A percentile compares a stretch with the other conserved stretches of the same genome.
Conservation (phyloP, 2,329 filamentous ascomycete genomes). For the Fusarium austroafricanum region DNA sequence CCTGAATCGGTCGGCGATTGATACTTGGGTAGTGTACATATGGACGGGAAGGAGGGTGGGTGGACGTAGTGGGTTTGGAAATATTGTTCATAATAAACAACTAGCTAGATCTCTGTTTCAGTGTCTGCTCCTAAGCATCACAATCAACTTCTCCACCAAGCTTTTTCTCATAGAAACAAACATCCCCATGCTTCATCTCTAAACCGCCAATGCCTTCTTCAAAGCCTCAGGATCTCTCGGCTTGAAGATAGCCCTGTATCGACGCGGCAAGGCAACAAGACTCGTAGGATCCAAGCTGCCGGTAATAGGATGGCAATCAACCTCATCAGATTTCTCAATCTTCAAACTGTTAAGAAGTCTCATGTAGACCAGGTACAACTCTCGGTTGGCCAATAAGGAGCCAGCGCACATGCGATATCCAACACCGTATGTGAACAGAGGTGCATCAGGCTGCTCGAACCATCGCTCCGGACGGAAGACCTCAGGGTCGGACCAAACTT, state of each 20-base stretch:
- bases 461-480: constrained; percentile 69
- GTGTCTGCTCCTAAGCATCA: too few species aligned
- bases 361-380: constrained; percentile 73
- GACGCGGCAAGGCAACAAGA: constrained; percentile 69
- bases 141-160: too few species aligned
- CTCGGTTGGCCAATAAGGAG: constrained; percentile 66
- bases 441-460: constrained; percentile 67
- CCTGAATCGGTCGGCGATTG: too few species aligned
- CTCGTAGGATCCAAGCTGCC: constrained; percentile 72
- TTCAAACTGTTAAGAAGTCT: constrained; percentile 71
- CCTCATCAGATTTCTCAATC: constrained; percentile 64
- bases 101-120: too few species aligned
- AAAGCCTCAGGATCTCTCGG: constrained; percentile 54
- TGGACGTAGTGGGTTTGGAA: too few species aligned
- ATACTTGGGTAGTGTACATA: too few species aligned
- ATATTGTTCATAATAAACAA: too few species aligned
- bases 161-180: too few species aligned
- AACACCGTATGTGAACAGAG: constrained; percentile 73
- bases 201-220: constrained; percentile 23
- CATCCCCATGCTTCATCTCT: too few species aligned
- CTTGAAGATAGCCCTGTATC: constrained; percentile 68
- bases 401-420: constrained; percentile 77
- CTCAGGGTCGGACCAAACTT: constrained; percentile 60
- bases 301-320: constrained; percentile 68
- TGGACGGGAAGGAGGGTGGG: too few species aligned